phyloP scores from a whole-genome alignment of 768 basidiomycete genomes.

The Punctularia strigosozonata region DNA sequence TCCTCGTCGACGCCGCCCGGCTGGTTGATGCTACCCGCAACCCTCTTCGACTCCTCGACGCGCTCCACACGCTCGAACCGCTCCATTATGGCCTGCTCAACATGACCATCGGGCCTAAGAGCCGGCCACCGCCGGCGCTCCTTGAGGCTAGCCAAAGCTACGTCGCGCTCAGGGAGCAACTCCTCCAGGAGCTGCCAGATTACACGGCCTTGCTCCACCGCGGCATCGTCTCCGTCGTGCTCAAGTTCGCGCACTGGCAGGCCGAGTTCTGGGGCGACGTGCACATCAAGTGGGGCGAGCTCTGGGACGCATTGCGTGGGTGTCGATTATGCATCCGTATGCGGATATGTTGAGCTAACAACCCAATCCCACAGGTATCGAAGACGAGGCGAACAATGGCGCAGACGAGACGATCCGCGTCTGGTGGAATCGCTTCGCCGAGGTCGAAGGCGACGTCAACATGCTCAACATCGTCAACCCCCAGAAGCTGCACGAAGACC shows the following conservation, averaged over 20 bases:
- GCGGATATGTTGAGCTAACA: constrained; percentile 28
- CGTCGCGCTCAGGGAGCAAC: constrained; percentile 61
- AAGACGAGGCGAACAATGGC: constrained; percentile 38
- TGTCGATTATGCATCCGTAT: no score
- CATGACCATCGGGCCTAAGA: constrained; percentile 47
- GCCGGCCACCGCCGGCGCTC: constrained; percentile 54
- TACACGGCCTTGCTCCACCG: constrained; percentile 46
- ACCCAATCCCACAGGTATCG: constrained; percentile 15
- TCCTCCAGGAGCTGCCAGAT: constrained; percentile 57
- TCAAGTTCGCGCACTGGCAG: constrained; percentile 45
- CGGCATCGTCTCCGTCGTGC: constrained; percentile 43
- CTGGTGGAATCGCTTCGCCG: constrained; percentile 59
- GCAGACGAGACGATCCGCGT: constrained; percentile 58
- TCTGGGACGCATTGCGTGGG: constrained; percentile 85
- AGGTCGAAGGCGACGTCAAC: constrained; percentile 41
- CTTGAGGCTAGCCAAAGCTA: constrained; percentile 69
- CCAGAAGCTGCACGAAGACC: constrained; percentile 24
- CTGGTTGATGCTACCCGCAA: constrained; percentile 48
- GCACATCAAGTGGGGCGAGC: constrained; percentile 55
- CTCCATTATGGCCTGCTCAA: constrained; percentile 61
- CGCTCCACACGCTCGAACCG: constrained; percentile 62
- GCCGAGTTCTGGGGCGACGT: constrained; percentile 47
- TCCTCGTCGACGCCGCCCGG: constrained; percentile 46
- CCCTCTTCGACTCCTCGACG: constrained; percentile 54
- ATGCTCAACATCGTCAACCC: constrained; percentile 25